Conservation (phyloP, 2,329 filamentous ascomycete genomes). For the Aspergillus ustus region DNA sequence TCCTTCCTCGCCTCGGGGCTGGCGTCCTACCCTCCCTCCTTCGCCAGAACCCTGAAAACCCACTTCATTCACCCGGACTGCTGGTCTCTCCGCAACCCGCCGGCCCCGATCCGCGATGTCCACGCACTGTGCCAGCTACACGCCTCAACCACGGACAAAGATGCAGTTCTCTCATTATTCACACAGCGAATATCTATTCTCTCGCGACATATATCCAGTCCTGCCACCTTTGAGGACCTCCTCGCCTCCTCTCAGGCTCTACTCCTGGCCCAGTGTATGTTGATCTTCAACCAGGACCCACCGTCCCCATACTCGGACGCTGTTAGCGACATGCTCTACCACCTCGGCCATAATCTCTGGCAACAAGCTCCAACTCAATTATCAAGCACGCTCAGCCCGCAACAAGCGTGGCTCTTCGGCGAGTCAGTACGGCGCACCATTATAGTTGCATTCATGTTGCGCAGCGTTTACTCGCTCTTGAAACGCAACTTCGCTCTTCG, state of each 20-base stretch:
- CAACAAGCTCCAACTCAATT: constrained; percentile 32
- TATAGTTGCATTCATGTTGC: constrained; percentile 36
- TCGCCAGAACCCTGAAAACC: constrained; percentile 26
- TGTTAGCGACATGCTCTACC: constrained; percentile 23
- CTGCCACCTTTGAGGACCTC: constrained; percentile 29
- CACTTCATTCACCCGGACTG: constrained; percentile 33
- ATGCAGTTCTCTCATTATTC: constrained; percentile 16
- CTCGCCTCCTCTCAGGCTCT: constrained; percentile 32
- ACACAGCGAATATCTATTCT: constrained; percentile 21
- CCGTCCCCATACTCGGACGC: constrained; percentile 22
- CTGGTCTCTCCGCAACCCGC: constrained; percentile 16
- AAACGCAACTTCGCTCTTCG: constrained; percentile 32
- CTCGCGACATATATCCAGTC: constrained; percentile 16
- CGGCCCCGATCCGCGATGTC: constrained; percentile 24
- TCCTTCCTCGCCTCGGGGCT: constrained; percentile 28
- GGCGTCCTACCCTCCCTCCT: constrained; percentile 22
- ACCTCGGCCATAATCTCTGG: constrained; percentile 30
- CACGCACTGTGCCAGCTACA: constrained; percentile 28
- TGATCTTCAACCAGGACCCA: constrained; percentile 22
- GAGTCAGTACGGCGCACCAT: constrained; percentile 40
- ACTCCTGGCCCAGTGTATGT: constrained; percentile 31
- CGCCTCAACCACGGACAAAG: not conserved
- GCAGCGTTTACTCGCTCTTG: constrained; percentile 35
- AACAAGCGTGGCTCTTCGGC: constrained; percentile 37
- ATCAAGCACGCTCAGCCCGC: constrained; percentile 27